A percentile compares a stretch with the other conserved stretches of the same genome.
phyloP scores from a whole-genome alignment of 345 rosid species.

The Bruguiera sexangula region DNA sequence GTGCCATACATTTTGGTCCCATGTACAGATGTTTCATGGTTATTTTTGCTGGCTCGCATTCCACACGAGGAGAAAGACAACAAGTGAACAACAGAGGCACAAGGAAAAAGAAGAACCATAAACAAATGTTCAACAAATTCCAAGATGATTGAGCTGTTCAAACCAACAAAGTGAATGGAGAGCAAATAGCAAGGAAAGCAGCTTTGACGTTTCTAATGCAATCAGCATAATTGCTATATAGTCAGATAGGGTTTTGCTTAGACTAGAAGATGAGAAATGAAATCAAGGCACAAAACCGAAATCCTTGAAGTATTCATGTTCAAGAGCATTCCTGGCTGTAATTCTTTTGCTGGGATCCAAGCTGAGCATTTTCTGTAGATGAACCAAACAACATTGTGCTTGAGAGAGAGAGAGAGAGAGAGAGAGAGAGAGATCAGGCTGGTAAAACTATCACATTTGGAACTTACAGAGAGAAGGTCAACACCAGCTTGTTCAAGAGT shows the following conservation, averaged over 20 bases:
- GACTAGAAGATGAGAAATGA: neutral
- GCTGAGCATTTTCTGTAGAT: constrained; percentile 77
- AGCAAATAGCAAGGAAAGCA: no score
- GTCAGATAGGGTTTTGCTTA: constrained; percentile 1
- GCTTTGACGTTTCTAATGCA: no score
- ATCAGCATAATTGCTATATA: neutral
- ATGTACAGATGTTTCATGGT: no score
- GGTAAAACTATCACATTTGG: neutral
- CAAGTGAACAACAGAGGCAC: no score
- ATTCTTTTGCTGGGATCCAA: constrained; percentile 89
- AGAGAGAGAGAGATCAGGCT: neutral
- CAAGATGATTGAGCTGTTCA: no score
- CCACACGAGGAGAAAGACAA: no score
- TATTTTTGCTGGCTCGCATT: no score
- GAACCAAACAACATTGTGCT: neutral
- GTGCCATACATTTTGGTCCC: no score
- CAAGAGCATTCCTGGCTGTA: constrained; percentile 80
- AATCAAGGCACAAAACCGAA: constrained; percentile 23
- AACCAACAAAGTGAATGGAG: no score
- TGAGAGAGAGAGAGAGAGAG: neutral
- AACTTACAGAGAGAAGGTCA: constrained; percentile 81
- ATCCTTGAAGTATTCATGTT: constrained; percentile 97
- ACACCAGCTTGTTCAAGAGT: constrained; percentile 75
- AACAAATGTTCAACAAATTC: no score
- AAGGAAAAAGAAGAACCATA: no score